phyloP scores from a whole-genome alignment of 1,139 yeast species.

The Candida tunisiensis region DNA sequence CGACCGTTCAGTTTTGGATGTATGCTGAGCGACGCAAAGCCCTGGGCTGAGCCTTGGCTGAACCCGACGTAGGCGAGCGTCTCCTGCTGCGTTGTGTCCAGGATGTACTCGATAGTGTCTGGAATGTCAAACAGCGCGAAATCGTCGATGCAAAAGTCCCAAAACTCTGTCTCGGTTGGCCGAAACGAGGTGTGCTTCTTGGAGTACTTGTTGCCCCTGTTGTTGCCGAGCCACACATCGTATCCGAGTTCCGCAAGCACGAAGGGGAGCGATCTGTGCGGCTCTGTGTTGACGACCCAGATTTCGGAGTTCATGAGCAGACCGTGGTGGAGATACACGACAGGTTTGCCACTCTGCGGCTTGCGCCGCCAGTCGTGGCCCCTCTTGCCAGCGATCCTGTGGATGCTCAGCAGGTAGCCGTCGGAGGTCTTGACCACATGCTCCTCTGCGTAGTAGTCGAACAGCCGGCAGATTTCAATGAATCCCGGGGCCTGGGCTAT shows the following conservation, averaged over 20 bases:
- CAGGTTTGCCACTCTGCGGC: slow-evolving; percentile 26
- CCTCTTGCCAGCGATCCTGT: slow-evolving; percentile 28
- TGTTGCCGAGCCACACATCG: slow-evolving; percentile 89
- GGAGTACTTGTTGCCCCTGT: slow-evolving; percentile 79
- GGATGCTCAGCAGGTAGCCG: slow-evolving; percentile 36
- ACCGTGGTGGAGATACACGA: slow-evolving; percentile 81
- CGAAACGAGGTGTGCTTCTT: slow-evolving; percentile 28
- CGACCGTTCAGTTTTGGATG: slow-evolving; percentile 51
- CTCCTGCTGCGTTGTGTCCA: slow-evolving; percentile 25
- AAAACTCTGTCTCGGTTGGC: slow-evolving; percentile 36
- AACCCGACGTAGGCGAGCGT: slow-evolving; percentile 62
- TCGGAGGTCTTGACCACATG: slow-evolving; percentile 50
- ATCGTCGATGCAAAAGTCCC: slow-evolving; percentile 81
- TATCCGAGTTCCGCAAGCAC: slow-evolving; percentile 62
- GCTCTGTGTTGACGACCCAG: slow-evolving; percentile 53
- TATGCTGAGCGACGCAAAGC: slow-evolving; percentile 65
- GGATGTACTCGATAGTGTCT: slow-evolving; percentile 47
- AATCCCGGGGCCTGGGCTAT: slow-evolving; percentile 27
- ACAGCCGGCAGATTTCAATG: slow-evolving; percentile 42
- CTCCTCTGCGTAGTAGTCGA: slow-evolving; percentile 52
- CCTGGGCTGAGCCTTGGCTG: slow-evolving; percentile 87
- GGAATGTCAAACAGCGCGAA: slow-evolving; percentile 78
- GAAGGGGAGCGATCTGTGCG: slow-evolving; percentile 54
- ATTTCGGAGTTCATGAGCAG: slow-evolving; percentile 80
- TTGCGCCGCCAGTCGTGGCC: slow-evolving; percentile 25